Evolutionary conservation across 208 protist species (phyloP).

Genomic region (Leishmania gerbilli): DNA sequence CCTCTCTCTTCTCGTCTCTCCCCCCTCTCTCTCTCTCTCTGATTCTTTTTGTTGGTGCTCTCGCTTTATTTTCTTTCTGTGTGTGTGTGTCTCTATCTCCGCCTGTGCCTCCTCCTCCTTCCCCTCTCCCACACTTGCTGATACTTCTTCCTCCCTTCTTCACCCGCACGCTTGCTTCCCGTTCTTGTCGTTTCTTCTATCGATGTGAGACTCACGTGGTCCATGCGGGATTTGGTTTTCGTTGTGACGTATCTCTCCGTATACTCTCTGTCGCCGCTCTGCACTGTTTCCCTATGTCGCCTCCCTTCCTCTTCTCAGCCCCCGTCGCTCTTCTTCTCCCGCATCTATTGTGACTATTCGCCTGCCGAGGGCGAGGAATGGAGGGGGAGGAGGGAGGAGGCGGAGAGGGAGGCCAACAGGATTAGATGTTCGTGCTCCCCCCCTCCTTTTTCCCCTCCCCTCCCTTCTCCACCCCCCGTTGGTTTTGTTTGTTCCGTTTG

Average conservation of each 20-base stretch:
- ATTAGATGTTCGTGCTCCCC: neutral
- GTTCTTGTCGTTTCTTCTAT: neutral
- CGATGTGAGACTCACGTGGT: neutral
- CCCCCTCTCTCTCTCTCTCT: neutral
- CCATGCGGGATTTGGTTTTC: neutral
- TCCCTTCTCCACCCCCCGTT: neutral
- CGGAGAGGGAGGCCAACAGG: neutral
- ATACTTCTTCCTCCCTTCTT: neutral
- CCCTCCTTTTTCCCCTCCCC: neutral
- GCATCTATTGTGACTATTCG: neutral
- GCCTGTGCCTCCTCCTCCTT: neutral
- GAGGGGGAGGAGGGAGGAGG: neutral
- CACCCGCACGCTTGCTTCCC: neutral
- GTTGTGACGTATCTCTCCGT: neutral
- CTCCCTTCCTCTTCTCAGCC: slow-evolving; percentile 5
- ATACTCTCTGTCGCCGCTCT: neutral
- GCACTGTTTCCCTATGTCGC: neutral
- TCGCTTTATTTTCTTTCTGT: slow-evolving; percentile 10
- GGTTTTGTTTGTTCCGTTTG: neutral
- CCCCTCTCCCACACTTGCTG: neutral
- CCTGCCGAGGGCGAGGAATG: neutral
- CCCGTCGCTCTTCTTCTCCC: slow-evolving; percentile 1
- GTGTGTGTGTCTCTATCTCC: neutral
- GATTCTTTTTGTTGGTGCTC: slow-evolving; percentile 1
- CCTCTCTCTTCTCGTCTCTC: neutral